These are phyloP conservation scores for Discostella stelligeroides DNA, from an alignment of 108 stramenopile species.

Conservation along the genomic window DNA sequence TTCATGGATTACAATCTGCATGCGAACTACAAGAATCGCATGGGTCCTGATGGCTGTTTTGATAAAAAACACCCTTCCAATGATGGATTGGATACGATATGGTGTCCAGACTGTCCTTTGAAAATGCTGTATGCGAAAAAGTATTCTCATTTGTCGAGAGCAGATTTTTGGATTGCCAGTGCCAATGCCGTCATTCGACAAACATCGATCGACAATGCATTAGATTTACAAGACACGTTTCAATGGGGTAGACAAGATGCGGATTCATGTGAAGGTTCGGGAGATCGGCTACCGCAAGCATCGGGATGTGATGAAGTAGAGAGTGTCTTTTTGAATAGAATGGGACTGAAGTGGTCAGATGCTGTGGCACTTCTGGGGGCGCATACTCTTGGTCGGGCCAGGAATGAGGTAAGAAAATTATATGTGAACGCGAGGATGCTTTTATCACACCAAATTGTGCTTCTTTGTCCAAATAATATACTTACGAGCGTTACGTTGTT, in stretches of 20 bases:
- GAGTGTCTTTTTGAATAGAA: conserved; percentile 34
- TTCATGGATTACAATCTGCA: conserved; percentile 46
- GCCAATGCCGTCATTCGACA: conserved; percentile 48
- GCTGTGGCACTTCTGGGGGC: conserved; percentile 56
- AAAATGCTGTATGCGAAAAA: conserved; percentile 28
- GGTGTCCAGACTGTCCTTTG: conserved; percentile 33
- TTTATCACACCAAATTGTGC: too few relatives aligned
- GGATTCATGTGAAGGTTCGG: conserved; percentile 20
- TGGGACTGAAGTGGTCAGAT: conserved; percentile 45
- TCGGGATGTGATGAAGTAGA: conserved; percentile 38
- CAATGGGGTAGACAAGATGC: conserved; percentile 38
- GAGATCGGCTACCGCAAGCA: conserved; percentile 28
- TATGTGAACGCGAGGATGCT: too few relatives aligned
- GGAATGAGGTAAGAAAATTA: conserved; percentile 20
- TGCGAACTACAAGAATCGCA: background rate
- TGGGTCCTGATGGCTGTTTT: conserved; percentile 52
- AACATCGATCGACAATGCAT: conserved; percentile 29
- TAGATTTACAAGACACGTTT: conserved; percentile 45
- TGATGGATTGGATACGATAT: conserved; percentile 40
- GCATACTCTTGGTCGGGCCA: conserved; percentile 44
- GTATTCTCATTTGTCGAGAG: conserved; percentile 34
- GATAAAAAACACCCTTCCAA: conserved; percentile 38
- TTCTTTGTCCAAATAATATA: too few relatives aligned
- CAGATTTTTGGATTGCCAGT: conserved; percentile 49
- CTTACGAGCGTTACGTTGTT: background rate